Conservation (phyloP, 495 filamentous ascomycete genomes). For the Stereocaulon alpinum region DNA sequence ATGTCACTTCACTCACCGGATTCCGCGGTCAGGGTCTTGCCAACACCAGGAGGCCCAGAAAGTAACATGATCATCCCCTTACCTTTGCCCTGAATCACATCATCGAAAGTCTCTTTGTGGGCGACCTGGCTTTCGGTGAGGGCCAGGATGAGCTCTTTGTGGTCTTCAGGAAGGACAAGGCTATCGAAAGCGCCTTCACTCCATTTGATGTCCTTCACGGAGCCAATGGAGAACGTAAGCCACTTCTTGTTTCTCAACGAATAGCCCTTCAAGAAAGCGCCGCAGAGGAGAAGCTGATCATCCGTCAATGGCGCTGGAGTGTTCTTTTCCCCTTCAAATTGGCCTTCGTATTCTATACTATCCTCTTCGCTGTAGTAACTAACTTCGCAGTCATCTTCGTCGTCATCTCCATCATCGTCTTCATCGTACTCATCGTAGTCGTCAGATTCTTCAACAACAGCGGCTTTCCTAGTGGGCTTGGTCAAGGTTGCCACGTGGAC, state of each 20-base stretch:
- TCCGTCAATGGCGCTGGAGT: not conserved
- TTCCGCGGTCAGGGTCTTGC: slow-evolving; percentile 35
- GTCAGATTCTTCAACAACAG: slow-evolving; percentile 21
- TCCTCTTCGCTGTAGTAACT: not conserved
- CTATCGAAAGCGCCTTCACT: slow-evolving; percentile 34
- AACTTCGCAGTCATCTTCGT: slow-evolving; percentile 9
- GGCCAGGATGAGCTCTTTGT: slow-evolving; percentile 43
- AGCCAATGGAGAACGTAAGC: slow-evolving; percentile 34
- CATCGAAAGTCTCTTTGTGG: slow-evolving; percentile 37
- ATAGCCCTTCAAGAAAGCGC: slow-evolving; percentile 30
- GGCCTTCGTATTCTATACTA: not conserved
- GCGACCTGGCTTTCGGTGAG: slow-evolving; percentile 39
- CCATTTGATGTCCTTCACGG: slow-evolving; percentile 33
- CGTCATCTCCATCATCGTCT: not conserved
- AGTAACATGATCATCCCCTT: slow-evolving; percentile 27
- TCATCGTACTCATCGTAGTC: slow-evolving; percentile 1
- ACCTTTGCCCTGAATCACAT: slow-evolving; percentile 43
- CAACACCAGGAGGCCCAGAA: slow-evolving; percentile 34
- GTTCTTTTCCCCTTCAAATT: not conserved
- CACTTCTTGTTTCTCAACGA: slow-evolving; percentile 37
- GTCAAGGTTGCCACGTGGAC: slow-evolving; percentile 50
- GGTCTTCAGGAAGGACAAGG: slow-evolving; percentile 33
- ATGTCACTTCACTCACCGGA: slow-evolving; percentile 14
- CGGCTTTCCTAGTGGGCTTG: slow-evolving; percentile 38
- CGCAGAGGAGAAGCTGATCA: slow-evolving; percentile 18